Base-by-base conservation (phyloP, 2,329 filamentous ascomycete genomes). In the Onygenales sp. region DNA sequence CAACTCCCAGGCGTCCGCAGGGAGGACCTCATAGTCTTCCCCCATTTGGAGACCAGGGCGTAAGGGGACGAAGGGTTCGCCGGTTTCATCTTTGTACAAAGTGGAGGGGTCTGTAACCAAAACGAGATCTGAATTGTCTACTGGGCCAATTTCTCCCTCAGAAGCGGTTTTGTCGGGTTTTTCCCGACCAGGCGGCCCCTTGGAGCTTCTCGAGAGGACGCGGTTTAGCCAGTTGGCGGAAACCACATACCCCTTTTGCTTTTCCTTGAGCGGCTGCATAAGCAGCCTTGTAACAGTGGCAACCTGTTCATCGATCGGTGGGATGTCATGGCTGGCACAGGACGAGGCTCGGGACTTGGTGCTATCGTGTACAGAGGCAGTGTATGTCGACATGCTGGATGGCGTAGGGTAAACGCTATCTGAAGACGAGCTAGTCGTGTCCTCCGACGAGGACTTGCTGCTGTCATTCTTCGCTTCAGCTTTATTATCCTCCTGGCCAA, bases 61-160 rank as follows among this genome's bases (percentile, higher is more conserved):
- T 44, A 97, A 76, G 2, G 87, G 84, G 35, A 92, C 80, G 62
- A 90, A 95, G 0, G 62, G 63, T 42, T 76, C 67, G 8, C 69
- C 73, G n/a, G 63, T 63, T 60, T 76, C 72, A 55, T 77, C 75
- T 55, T 71, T 69, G 60, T 76, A 69, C 31, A 59, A 59, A 33
- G 61, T 65, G 10, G 66, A 64, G 3, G 70, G 72, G 55, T 76
- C 74, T 32, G 67, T 75, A 57, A 84, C 78, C 55, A 84, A 75
- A 50, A 91, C 82, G 56, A 96, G 84, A 64, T 91, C 86, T 0
- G 86, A 83, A 65, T 96, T 96, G 74, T 96, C 89, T 35, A 97
- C 80, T 0, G 88, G 87, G 1, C 90, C 90, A 53, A 93, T 79
- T 4, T 82, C 78, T 6, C 80, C 81, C 54, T 84, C 78, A 9